Evolutionary conservation across 768 basidiomycete species (phyloP).

Genomic region (Baorangia bicolor): DNA sequence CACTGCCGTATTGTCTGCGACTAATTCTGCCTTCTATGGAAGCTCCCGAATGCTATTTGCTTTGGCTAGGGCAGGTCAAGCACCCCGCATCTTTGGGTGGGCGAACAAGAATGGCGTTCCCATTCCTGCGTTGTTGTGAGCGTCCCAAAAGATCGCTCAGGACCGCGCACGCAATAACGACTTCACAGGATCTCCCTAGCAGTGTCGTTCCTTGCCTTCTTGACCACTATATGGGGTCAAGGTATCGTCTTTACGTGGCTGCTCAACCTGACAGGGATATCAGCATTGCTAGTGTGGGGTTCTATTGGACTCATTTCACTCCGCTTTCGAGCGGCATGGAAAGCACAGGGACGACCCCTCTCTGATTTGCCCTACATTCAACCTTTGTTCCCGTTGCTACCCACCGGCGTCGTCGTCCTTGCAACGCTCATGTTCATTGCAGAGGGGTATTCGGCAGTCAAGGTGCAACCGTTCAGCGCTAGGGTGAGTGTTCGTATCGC

Average conservation of each 20-base stretch:
- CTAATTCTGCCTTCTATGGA: constrained; percentile 64
- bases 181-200: constrained; percentile 45
- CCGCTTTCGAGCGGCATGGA: constrained; percentile 64
- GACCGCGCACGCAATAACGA: neutral
- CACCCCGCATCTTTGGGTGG: constrained; percentile 63
- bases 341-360: constrained; percentile 47
- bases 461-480: constrained; percentile 42
- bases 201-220: constrained; percentile 49
- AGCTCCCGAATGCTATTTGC: constrained; percentile 60
- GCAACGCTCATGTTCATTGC: constrained; percentile 53
- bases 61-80: constrained; percentile 64
- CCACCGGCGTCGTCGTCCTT: constrained; percentile 48
- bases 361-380: constrained; percentile 59
- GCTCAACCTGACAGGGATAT: constrained; percentile 63
- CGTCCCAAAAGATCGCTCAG: constrained; percentile 18
- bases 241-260: constrained; percentile 59
- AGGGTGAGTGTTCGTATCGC: constrained; percentile 31
- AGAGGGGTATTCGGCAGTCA: constrained; percentile 51
- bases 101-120: constrained; percentile 67
- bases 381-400: constrained; percentile 53
- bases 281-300: constrained; percentile 66
- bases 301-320: constrained; percentile 54
- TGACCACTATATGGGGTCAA: constrained; percentile 58
- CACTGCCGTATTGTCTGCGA: constrained; percentile 64
- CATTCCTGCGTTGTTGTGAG: constrained; percentile 50